Percentiles rank a stretch among this genome's conserved stretches.
These are phyloP conservation scores for Platanthera zijinensis DNA, from an alignment of 106 monocot species.

Conservation along the genomic window DNA sequence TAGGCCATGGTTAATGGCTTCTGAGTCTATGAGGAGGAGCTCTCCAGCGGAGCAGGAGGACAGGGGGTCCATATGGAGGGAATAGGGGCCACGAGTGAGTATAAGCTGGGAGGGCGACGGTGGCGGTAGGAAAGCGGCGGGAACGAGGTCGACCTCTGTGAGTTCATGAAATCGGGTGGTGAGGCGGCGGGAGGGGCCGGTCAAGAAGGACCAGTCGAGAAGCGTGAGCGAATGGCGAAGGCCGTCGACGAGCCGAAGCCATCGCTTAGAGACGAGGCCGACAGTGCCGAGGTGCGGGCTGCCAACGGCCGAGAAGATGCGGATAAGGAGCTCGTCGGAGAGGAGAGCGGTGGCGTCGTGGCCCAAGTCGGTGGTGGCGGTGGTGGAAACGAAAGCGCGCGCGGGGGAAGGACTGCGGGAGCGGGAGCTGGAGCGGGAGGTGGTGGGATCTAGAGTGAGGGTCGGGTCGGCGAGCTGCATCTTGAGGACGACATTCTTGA, in stretches of 20 bases:
- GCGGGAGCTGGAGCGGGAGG: constrained; percentile 9
- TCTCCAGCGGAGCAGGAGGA: constrained; percentile 15
- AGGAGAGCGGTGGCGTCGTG: constrained; percentile 41
- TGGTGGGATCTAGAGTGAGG: constrained; percentile 18
- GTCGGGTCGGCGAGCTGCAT: constrained; percentile 19
- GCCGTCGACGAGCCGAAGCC: constrained; percentile 68
- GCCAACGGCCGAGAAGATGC: constrained; percentile 46
- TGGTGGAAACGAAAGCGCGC: constrained; percentile 1
- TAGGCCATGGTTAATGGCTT: constrained; percentile 39
- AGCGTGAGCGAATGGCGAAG: constrained; percentile 61
- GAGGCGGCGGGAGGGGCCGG: constrained; percentile 30
- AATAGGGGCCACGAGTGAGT: constrained; percentile 44
- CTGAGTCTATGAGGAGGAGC: constrained; percentile 25
- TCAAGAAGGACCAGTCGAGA: constrained; percentile 52
- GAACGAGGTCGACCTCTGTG: constrained; percentile 60
- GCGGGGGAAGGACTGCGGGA: constrained; percentile 20
- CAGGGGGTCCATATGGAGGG: constrained; percentile 34
- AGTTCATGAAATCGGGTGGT: constrained; percentile 59
- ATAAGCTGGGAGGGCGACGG: constrained; percentile 23
- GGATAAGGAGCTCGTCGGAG: constrained; percentile 81
- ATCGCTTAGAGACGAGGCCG: constrained; percentile 76
- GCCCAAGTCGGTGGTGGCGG: neutral
- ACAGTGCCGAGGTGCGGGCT: constrained; percentile 7
- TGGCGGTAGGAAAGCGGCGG: constrained; percentile 43
- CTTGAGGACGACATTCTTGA: constrained; percentile 35